Evolutionary conservation across 176 grass and related monocot genomes (phyloP).

Genomic region (Saccharum spontaneum): DNA sequence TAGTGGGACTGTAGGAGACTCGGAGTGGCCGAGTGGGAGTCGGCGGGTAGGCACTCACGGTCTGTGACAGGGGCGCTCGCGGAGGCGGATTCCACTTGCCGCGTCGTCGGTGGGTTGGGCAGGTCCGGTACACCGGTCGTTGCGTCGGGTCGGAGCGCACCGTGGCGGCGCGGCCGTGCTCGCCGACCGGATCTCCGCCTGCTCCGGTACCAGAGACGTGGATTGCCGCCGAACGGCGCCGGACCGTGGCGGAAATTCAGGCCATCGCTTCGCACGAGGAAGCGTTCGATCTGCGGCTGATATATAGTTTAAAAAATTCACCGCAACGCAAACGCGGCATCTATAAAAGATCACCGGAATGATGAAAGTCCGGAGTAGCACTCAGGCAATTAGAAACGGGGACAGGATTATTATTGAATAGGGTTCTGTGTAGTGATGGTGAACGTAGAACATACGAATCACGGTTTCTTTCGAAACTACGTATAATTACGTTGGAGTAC

Average conservation of each 20-base stretch:
- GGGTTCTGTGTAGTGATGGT: no score
- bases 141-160: constrained; percentile 19
- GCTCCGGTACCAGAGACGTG: not conserved
- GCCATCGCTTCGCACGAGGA: not conserved
- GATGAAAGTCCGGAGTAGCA: no score
- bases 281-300: not conserved
- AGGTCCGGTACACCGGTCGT: not conserved
- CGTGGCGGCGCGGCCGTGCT: not conserved
- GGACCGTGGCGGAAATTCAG: not conserved
- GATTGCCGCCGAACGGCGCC: constrained; percentile 18
- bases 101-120: constrained; percentile 46
- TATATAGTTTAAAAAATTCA: no score
- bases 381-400: no score
- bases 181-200: not conserved
- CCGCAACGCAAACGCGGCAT: no score
- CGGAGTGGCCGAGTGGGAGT: constrained; percentile 26
- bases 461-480: no score
- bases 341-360: no score
- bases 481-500: no score
- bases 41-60: constrained; percentile 37
- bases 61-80: not conserved
- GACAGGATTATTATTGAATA: no score
- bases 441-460: no score
- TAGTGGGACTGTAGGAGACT: constrained; percentile 17
- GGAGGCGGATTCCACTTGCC: not conserved